Conservation (phyloP, 495 filamentous ascomycete genomes). For the Hypoxylon intermedium region DNA sequence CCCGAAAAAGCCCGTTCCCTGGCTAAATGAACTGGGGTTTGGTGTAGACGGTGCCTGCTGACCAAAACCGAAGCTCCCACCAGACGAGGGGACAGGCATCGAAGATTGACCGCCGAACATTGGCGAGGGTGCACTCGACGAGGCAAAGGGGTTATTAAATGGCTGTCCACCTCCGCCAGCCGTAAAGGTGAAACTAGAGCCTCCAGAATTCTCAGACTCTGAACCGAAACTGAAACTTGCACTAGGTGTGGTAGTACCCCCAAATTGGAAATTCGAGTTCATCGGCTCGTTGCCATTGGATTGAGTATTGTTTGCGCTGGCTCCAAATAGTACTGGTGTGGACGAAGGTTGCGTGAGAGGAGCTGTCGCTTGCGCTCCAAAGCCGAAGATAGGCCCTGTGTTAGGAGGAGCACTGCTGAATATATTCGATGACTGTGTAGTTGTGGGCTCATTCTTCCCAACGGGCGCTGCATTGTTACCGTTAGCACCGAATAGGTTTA, state of each 20-base stretch:
- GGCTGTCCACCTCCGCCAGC: slow-evolving; percentile 41
- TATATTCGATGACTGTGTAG: slow-evolving; percentile 27
- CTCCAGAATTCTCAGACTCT: neutral
- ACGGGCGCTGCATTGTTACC: slow-evolving; percentile 29
- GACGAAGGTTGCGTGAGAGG: slow-evolving; percentile 11
- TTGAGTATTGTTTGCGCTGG: slow-evolving; percentile 15
- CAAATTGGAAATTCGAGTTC: slow-evolving; percentile 36
- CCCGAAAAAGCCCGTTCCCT: slow-evolving; percentile 29
- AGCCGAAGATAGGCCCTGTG: slow-evolving; percentile 30
- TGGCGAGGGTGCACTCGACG: slow-evolving; percentile 25
- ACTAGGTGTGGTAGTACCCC: slow-evolving; percentile 10
- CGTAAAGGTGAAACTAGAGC: slow-evolving; percentile 50
- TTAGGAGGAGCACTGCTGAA: slow-evolving; percentile 25
- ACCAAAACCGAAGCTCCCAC: slow-evolving; percentile 46
- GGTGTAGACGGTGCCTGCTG: slow-evolving; percentile 34
- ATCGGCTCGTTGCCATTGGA: slow-evolving; percentile 20
- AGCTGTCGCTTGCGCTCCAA: slow-evolving; percentile 28
- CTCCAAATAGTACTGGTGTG: slow-evolving; percentile 24
- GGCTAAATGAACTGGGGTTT: slow-evolving; percentile 37
- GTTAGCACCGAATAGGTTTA: slow-evolving; percentile 25
- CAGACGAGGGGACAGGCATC: slow-evolving; percentile 43
- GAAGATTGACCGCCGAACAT: slow-evolving; percentile 34
- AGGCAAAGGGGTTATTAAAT: slow-evolving; percentile 53
- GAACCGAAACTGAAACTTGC: slow-evolving; percentile 16
- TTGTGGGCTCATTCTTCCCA: slow-evolving; percentile 30